Base-by-base conservation (phyloP, 345 rosid genomes). In the Theobroma cacao region DNA sequence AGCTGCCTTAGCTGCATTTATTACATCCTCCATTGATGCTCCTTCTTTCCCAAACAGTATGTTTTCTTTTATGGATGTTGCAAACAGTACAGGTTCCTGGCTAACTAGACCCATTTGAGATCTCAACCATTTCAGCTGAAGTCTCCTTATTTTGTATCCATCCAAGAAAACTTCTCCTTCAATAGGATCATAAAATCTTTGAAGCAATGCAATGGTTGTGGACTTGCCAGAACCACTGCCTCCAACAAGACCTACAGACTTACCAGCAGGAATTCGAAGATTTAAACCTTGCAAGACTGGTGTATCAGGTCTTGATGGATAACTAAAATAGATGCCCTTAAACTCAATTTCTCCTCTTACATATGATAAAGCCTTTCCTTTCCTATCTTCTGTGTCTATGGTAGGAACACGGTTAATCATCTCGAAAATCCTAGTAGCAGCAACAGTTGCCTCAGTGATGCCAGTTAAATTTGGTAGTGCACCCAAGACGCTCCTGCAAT, bases 171-270 rank as follows among this genome's bases (percentile, higher is more conserved):
- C 53, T 52, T 87, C 91, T 73, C 91, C 91, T 77, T 88, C 87
- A 17, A 76, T 24, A 0, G 91, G 91, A 63, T 89, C 93, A 59
- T 91, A 91, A 33, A 89, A 91, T 79, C 95, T 84, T 77, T 89
- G 93, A 50, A 89, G 87, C 83, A 89, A 82, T 58, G 91, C 81
- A 71, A 91, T 84, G 64, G 79, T 63, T 34, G 93, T 88, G 45
- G 95, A 91, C 83, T 91, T 91, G 10, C 95, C 93, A 1, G 93
- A 91, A 33, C 95, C 95, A 75, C 91, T 91, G 55, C 95, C 90
- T 47, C 93, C 95, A 13, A 88, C 88, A 59, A 91, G 87, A 58
- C 91, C 93, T n/a, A 88, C 88, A 24, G 87, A 81, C 81, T 86
- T 87, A 52, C 93, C 91, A 0, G 91, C 90, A 20, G 91, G 93